These are phyloP conservation scores for Laguncularia racemosa DNA, from an alignment of 345 rosid genomes.

Conservation along the genomic window DNA sequence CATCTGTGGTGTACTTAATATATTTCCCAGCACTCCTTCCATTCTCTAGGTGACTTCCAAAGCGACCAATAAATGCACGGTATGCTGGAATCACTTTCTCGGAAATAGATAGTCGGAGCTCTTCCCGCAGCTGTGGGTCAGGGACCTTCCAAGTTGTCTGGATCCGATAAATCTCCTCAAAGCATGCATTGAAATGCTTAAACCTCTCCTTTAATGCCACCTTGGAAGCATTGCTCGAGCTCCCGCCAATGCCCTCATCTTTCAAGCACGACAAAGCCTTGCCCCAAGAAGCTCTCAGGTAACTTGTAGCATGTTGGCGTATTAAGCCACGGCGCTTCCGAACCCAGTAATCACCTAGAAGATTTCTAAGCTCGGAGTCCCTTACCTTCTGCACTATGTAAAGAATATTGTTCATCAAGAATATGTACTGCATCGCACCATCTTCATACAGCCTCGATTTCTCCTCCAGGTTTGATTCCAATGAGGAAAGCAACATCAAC, in stretches of 20 bases:
- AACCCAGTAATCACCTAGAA: slow-evolving; percentile 90
- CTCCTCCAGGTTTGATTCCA: slow-evolving; percentile 83
- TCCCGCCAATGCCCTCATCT: slow-evolving; percentile 70
- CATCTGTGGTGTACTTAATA: slow-evolving; percentile 89
- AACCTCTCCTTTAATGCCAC: slow-evolving; percentile 79
- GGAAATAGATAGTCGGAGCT: slow-evolving; percentile 82
- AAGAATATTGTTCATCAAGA: slow-evolving; percentile 83
- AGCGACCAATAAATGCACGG: slow-evolving; percentile 83
- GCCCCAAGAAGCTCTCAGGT: slow-evolving; percentile 90
- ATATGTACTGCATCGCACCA: slow-evolving; percentile 59
- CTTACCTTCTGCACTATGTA: slow-evolving; percentile 90
- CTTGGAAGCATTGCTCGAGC: slow-evolving; percentile 66
- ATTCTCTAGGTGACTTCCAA: slow-evolving; percentile 66
- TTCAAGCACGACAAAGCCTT: slow-evolving; percentile 69
- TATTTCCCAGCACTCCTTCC: slow-evolving; percentile 88
- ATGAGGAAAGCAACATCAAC: slow-evolving; percentile 42
- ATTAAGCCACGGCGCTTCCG: slow-evolving; percentile 74
- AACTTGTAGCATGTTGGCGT: slow-evolving; percentile 80
- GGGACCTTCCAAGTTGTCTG: slow-evolving; percentile 97
- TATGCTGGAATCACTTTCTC: slow-evolving; percentile 88
- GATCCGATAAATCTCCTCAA: slow-evolving; percentile 79
- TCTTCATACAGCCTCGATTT: slow-evolving; percentile 81
- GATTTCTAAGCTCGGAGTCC: slow-evolving; percentile 74
- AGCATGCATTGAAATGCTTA: slow-evolving; percentile 78
- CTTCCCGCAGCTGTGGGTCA: slow-evolving; percentile 92